Evolutionary conservation across 805 yeast species (phyloP).

Genomic region (Wilhelminamyces savonicus): DNA sequence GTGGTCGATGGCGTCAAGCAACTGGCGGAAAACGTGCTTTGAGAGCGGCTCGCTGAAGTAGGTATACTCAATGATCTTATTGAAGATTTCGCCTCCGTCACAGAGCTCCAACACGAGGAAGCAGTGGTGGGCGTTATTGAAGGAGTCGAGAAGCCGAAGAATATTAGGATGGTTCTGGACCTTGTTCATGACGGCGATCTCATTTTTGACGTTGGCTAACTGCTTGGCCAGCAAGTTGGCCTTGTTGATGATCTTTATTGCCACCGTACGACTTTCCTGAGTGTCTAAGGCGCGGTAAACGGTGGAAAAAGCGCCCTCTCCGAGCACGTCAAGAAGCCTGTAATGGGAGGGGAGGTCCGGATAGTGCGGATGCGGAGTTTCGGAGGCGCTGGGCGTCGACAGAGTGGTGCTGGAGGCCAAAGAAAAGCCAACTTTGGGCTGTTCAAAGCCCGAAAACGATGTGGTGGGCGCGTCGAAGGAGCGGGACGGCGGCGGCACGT

Average conservation of each 20-base stretch:
- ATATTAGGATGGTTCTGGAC: slow-evolving; percentile 52
- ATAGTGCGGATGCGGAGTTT: no score
- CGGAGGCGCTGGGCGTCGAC: no score
- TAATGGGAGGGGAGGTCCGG: slow-evolving; percentile 24
- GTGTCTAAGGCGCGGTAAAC: slow-evolving; percentile 68
- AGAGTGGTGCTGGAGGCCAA: no score
- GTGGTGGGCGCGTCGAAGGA: no score
- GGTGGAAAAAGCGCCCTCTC: slow-evolving; percentile 87
- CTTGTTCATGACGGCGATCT: slow-evolving; percentile 67
- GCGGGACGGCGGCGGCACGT: no score
- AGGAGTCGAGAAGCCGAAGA: slow-evolving; percentile 46
- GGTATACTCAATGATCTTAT: slow-evolving; percentile 70
- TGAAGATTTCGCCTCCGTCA: slow-evolving; percentile 77
- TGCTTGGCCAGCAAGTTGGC: slow-evolving; percentile 45
- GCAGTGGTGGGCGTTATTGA: slow-evolving; percentile 48
- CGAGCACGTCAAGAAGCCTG: slow-evolving; percentile 34
- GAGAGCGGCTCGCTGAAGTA: slow-evolving; percentile 70
- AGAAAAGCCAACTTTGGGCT: no score
- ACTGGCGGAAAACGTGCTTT: slow-evolving; percentile 67
- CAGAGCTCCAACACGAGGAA: slow-evolving; percentile 63
- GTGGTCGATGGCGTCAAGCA: slow-evolving; percentile 63
- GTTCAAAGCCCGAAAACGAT: no score
- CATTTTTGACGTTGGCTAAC: slow-evolving; percentile 56
- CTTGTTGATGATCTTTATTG: slow-evolving; percentile 73
- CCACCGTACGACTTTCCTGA: slow-evolving; percentile 41